A percentile compares a stretch with the other conserved stretches of the same genome.
These are phyloP conservation scores for Mucor circinelloides DNA, from an alignment of 371 early-diverging fungal species.

Conservation along the genomic window DNA sequence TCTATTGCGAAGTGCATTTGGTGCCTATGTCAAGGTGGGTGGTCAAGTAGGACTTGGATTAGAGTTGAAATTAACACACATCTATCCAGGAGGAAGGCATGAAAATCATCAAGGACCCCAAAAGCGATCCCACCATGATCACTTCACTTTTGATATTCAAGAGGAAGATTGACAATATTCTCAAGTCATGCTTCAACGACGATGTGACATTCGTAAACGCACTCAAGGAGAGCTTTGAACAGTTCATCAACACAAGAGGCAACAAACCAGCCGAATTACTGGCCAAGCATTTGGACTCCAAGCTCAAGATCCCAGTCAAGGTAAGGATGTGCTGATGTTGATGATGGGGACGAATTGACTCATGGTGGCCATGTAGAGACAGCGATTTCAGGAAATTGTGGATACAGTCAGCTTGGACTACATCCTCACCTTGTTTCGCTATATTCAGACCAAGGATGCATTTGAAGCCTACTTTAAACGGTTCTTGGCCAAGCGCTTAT, in stretches of 20 bases:
- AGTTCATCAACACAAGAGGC: conserved; percentile 81
- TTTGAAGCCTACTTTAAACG: conserved; percentile 96
- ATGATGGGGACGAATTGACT: neutral
- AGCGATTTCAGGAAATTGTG: neutral
- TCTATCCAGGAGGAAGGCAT: neutral
- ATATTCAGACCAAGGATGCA: conserved; percentile 90
- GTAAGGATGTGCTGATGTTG: conserved; percentile 20
- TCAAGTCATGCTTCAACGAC: conserved; percentile 62
- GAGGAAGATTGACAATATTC: conserved; percentile 63
- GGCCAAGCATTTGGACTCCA: conserved; percentile 79
- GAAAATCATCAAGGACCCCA: conserved; percentile 30
- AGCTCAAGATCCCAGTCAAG: conserved; percentile 48
- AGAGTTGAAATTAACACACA: too few relatives aligned
- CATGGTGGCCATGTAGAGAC: neutral
- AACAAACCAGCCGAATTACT: conserved; percentile 90
- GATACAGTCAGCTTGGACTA: conserved; percentile 44
- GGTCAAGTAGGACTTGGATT: neutral
- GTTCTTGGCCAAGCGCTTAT: conserved; percentile 85
- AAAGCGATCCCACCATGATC: conserved; percentile 54
- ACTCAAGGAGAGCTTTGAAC: conserved; percentile 84
- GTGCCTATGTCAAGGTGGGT: conserved; percentile 38
- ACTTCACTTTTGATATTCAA: conserved; percentile 71
- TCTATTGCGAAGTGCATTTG: conserved; percentile 28
- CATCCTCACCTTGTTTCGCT: conserved; percentile 83
- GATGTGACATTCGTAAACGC: conserved; percentile 65